These are phyloP conservation scores for Cocos nucifera DNA, from an alignment of 176 grass and related monocot genomes.

Conservation along the genomic window DNA sequence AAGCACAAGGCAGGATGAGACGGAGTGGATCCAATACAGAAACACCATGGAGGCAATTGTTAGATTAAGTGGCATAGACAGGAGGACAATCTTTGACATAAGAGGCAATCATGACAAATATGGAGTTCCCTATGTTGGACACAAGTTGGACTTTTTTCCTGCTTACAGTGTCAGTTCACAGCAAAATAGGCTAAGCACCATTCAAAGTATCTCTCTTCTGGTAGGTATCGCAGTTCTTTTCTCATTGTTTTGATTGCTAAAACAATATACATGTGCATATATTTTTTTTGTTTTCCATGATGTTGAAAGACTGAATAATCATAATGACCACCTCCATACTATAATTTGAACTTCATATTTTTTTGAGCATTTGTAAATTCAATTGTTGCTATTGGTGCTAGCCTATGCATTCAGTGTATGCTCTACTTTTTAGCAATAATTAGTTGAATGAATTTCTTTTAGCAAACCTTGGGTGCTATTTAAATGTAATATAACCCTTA, in stretches of 20 bases:
- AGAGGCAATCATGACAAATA: slow-evolving; percentile 98
- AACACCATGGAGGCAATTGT: slow-evolving; percentile 55
- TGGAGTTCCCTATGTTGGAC: slow-evolving; percentile 66
- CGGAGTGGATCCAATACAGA: slow-evolving; percentile 72
- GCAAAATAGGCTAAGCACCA: slow-evolving; percentile 41
- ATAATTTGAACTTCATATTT: too few relatives aligned
- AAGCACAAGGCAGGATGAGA: slow-evolving; percentile 64
- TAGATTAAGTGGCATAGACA: slow-evolving; percentile 38
- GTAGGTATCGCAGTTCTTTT: slow-evolving; percentile 23
- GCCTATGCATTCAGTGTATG: too few relatives aligned
- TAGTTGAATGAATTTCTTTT: too few relatives aligned
- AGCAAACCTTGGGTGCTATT: too few relatives aligned
- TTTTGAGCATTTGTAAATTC: too few relatives aligned
- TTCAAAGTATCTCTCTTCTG: slow-evolving; percentile 76
- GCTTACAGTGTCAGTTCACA: slow-evolving; percentile 63
- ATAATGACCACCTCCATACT: too few relatives aligned
- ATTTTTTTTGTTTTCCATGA: background rate
- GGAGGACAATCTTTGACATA: slow-evolving; percentile 77
- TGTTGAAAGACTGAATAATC: background rate
- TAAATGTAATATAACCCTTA: too few relatives aligned
- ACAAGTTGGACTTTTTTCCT: slow-evolving; percentile 69
- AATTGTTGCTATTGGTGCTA: too few relatives aligned
- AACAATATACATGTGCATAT: too few relatives aligned
- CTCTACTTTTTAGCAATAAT: too few relatives aligned
- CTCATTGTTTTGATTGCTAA: too few relatives aligned